Base-by-base conservation (phyloP, 2,329 filamentous ascomycete species). In the Fusarium chlamydosporum region DNA sequence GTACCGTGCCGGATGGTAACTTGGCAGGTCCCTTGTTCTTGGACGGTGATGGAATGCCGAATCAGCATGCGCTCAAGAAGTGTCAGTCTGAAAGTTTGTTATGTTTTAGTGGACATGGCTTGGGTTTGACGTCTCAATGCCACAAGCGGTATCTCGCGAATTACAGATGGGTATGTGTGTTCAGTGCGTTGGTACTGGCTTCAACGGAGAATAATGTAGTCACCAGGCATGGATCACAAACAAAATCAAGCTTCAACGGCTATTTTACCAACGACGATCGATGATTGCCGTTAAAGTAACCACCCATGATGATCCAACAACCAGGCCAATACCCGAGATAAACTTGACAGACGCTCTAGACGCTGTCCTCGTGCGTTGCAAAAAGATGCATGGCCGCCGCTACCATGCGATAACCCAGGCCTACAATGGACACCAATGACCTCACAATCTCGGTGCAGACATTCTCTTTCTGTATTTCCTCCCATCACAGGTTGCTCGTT, bases 391-490 rank as follows among this genome's bases (percentile, higher is more conserved):
- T 46, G 53, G 20, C 53, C 47, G 41, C 46, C 29, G 50, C 46
- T 55, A 61, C 55, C 71, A 61, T 65, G 34, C 50, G 43, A 73
- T 48, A 59, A 41, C 33, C n/a, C 43, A 52, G 45, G 27, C 55
- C 40, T 60, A 62, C 62, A 55, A 63, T 71, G 52, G 42, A 65
- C 56, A 50, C 61, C 54, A 68, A 74, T 74, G 72, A 74, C 70
- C 70, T 74, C 70, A 68, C 62, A 68, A 59, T 41, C 18, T 29
- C 20, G 46, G 35, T 55, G 62, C 61, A 59, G 62, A 60, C 56
- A 59, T 60, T 65, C 50, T 66, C 51, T 53, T 64, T 46, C 34
- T 54, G 48, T 48, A 33, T 41, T 52, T 56, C 29, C 6, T 35
- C 53, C 50, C 35, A 53, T n/a, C 51, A 50, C 27, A 37, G 27